phyloP scores from a whole-genome alignment of 495 filamentous ascomycete genomes.

The Amniculicola lignicola region DNA sequence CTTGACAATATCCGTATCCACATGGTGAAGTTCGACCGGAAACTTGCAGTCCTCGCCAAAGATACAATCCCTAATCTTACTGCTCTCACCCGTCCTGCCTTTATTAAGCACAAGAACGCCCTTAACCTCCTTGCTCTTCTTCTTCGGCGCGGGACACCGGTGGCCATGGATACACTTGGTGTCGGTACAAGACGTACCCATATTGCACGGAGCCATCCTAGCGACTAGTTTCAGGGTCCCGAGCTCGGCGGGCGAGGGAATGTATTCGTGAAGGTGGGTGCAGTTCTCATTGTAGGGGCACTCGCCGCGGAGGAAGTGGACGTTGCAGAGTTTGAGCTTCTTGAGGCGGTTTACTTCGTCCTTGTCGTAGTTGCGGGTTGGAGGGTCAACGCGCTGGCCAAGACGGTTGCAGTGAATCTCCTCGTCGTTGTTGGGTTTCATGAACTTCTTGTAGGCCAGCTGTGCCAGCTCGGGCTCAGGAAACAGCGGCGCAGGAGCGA shows the following conservation, averaged over 20 bases:
- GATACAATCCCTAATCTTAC: conserved; percentile 37
- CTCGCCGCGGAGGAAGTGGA: conserved; percentile 71
- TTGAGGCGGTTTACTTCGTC: conserved; percentile 60
- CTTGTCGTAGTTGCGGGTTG: conserved; percentile 53
- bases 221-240: conserved; percentile 66
- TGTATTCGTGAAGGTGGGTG: conserved; percentile 71
- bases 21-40: conserved; percentile 35
- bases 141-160: conserved; percentile 37
- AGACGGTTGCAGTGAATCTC: conserved; percentile 64
- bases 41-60: conserved; percentile 41
- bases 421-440: conserved; percentile 6
- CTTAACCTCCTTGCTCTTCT: conserved; percentile 11
- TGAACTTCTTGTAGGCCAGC: conserved; percentile 12
- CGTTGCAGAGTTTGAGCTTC: conserved; percentile 79
- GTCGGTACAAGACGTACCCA: conserved; percentile 69
- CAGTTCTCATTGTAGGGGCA: conserved; percentile 71
- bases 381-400: conserved; percentile 68
- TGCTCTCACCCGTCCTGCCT: no score
- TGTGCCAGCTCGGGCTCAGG: no score
- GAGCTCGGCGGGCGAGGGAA: conserved; percentile 63
- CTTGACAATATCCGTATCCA: conserved; percentile 35
- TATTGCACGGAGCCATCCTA: conserved; percentile 73
- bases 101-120: no score
- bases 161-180: conserved; percentile 85
- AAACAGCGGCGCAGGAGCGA: conserved; percentile 16